phyloP scores from a whole-genome alignment of 2,329 filamentous ascomycete species.

The Pseudocercospora cruenta region DNA sequence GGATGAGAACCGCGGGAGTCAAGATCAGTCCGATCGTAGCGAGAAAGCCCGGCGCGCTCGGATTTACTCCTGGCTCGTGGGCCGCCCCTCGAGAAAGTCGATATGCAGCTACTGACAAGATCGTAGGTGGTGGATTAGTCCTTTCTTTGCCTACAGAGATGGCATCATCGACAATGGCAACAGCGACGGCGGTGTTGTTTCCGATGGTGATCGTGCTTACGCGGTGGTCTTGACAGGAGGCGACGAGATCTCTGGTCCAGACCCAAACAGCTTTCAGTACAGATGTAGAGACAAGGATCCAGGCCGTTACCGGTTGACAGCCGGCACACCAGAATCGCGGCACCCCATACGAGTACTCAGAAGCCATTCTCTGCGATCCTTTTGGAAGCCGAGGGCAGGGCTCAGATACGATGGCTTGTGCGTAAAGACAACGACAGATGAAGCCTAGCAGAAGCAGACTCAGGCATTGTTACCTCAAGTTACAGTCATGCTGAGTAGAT shows the following conservation, averaged over 20 bases:
- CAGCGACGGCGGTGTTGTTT: constrained; percentile 48
- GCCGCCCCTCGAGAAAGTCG: constrained; percentile 23
- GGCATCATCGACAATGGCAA: constrained; percentile 52
- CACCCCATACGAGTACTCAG: constrained; percentile 50
- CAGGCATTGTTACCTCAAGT: not conserved
- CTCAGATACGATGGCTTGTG: constrained; percentile 55
- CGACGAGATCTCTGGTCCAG: constrained; percentile 43
- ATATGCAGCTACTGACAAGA: not conserved
- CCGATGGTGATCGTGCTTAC: constrained; percentile 49
- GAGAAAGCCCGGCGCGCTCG: constrained; percentile 45
- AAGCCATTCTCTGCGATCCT: constrained; percentile 48
- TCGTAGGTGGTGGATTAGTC: constrained; percentile 54
- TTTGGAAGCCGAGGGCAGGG: constrained; percentile 52
- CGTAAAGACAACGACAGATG: constrained; percentile 27
- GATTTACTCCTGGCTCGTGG: constrained; percentile 52
- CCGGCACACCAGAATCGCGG: constrained; percentile 45
- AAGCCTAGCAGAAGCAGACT: not conserved
- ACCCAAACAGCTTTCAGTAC: constrained; percentile 47
- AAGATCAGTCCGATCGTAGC: constrained; percentile 41
- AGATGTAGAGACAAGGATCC: constrained; percentile 44
- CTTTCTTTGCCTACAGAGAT: constrained; percentile 51
- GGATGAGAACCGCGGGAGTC: constrained; percentile 37
- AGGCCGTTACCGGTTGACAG: constrained; percentile 50
- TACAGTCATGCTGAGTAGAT: not conserved
- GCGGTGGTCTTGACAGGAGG: constrained; percentile 48